Conservation (phyloP, 257 asterid genomes). For the Rubia yunnanensis region DNA sequence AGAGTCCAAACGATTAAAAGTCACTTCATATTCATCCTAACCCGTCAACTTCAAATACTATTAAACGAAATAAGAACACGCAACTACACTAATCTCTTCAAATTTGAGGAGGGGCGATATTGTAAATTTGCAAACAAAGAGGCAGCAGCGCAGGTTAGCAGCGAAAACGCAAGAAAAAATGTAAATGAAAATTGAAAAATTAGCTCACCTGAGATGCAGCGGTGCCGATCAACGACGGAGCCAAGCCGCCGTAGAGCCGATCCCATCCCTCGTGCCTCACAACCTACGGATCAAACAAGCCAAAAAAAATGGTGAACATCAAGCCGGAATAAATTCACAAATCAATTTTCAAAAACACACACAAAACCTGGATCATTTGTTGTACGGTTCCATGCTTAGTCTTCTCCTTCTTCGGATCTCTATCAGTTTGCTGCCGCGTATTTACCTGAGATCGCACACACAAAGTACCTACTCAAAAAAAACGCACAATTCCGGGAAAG, state of each 20-base stretch:
- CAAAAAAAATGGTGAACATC: background rate
- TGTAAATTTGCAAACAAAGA: background rate
- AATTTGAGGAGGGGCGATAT: background rate
- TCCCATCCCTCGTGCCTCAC: constrained; percentile 88
- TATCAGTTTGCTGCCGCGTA: constrained; percentile 85
- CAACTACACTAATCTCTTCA: background rate
- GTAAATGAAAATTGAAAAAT: background rate
- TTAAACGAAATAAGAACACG: background rate
- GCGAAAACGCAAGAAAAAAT: background rate
- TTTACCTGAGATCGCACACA: constrained; percentile 47
- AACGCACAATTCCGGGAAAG: background rate
- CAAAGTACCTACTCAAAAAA: background rate
- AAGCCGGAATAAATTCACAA: background rate
- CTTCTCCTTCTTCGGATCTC: constrained; percentile 66
- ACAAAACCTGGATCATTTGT: constrained; percentile 58
- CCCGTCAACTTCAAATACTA: background rate
- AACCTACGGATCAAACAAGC: constrained; percentile 39
- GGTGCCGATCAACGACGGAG: constrained; percentile 87
- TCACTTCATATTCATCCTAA: background rate
- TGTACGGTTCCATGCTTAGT: constrained; percentile 50
- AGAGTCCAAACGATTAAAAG: background rate
- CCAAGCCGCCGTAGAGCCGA: constrained; percentile 79
- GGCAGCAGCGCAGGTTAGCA: constrained; percentile 10
- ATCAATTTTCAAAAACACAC: background rate
- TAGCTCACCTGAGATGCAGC: constrained; percentile 80